These are phyloP conservation scores for Gentiana straminea DNA, from an alignment of 257 asterid genomes.

Conservation along the genomic window DNA sequence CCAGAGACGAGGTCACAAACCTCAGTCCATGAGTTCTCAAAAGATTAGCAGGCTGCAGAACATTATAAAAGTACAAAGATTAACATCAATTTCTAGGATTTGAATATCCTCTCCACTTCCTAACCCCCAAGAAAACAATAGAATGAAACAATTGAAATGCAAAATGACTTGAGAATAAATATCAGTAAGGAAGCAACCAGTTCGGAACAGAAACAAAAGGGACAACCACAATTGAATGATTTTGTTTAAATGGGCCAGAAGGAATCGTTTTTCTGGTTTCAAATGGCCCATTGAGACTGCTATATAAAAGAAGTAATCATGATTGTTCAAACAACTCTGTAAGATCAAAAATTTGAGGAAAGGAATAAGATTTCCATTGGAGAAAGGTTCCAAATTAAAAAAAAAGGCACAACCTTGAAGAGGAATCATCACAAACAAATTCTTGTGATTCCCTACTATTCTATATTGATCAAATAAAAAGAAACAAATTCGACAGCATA, in stretches of 20 bases:
- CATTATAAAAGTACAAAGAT: neutral
- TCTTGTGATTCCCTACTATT: neutral
- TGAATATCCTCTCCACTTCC: neutral
- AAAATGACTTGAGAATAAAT: no score
- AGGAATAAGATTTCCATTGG: neutral
- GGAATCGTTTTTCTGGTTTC: no score
- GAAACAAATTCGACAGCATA: neutral
- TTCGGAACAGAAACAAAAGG: neutral
- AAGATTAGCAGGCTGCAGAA: constrained; percentile 57
- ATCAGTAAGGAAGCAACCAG: neutral
- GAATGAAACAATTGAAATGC: neutral
- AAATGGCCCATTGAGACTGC: neutral
- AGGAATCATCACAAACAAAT: neutral
- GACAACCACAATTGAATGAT: neutral
- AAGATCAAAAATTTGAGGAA: neutral
- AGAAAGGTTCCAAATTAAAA: neutral
- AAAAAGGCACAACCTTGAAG: neutral
- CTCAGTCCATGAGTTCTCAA: constrained; percentile 44
- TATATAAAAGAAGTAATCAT: neutral
- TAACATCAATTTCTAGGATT: neutral
- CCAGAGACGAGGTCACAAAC: constrained; percentile 70
- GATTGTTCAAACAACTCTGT: neutral
- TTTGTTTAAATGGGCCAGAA: neutral
- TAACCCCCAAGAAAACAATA: neutral
- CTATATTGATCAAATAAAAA: neutral